Base-by-base conservation (phyloP, 2,329 filamentous ascomycete species). In the Eutypa lata region DNA sequence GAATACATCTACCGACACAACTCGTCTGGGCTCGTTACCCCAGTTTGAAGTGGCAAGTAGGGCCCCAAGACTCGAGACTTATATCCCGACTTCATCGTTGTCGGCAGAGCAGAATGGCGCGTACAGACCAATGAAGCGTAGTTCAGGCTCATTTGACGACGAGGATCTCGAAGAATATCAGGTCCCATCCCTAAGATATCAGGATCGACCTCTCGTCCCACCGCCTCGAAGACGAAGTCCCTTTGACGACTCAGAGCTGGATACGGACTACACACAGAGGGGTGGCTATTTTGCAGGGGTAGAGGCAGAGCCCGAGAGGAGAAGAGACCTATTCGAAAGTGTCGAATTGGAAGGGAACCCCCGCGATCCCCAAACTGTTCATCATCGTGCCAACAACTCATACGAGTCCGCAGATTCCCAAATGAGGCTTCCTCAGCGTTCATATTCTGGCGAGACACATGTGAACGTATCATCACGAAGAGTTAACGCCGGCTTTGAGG, bases 401-500 rank as follows among this genome's bases (percentile, higher is more conserved):
- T 8, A 21, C 48, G 31, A 8, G 37, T 47, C 19, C 24, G 26
- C 14, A 35, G 26, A 50, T 10, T 22, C 11, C 45, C 49, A 53
- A 53, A 16, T 49, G 37, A 61, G 63, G 44, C 54, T 47, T 31
- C 65, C 65, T 8, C 53, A 59, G 19, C 61, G 66, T 16, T 65
- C 60, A 3, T 67, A 68, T 50, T 64, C 61, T n/a, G 58, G 57
- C 46, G 61, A 60, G 7, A 56, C 57, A 2, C 54, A 63, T 24
- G 58, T 51, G 33, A 65, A 66, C 42, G 60, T 50, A 13, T 48
- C 64, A 7, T 54, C 62, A 2, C 61, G 65, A 33, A 55, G 55
- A 33, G 64, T 67, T 2, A 68, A 68, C 37, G 51, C 58, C 3
- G 65, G 65, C 2, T 68, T 68, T 28, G 66, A 68, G 33, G 53